phyloP scores from a whole-genome alignment of 164 flowering plant species.

The Amborella trichopoda region DNA sequence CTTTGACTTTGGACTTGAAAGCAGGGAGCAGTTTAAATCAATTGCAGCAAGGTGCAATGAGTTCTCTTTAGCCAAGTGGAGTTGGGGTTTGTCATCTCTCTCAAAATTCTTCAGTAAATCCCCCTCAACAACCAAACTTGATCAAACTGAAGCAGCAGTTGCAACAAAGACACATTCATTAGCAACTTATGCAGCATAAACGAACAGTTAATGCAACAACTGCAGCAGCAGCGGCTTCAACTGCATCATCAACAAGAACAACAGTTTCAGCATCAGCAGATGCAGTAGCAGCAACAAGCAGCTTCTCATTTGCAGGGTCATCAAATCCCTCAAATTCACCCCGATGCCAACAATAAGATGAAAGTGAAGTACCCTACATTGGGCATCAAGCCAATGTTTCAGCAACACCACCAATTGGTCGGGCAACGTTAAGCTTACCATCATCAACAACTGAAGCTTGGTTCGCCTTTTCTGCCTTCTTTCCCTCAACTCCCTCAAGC shows the following conservation, averaged over 20 bases:
- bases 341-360: conserved; percentile 39
- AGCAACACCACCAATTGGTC: conserved; percentile 24
- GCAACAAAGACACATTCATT: conserved; percentile 23
- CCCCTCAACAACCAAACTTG: conserved; percentile 34
- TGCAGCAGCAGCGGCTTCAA: conserved; percentile 22
- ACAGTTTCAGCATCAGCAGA: conserved; percentile 15
- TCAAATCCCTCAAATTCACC: conserved; percentile 50
- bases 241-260: conserved; percentile 11
- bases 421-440: conserved; percentile 41
- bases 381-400: conserved; percentile 45
- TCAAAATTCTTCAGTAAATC: conserved; percentile 40
- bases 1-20: conserved; percentile 58
- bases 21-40: conserved; percentile 42
- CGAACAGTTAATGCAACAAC: conserved; percentile 39
- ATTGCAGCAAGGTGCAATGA: conserved; percentile 39
- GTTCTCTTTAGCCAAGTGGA: conserved; percentile 13
- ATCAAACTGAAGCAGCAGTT: conserved; percentile 44
- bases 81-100: conserved; percentile 37
- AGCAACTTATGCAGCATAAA: conserved; percentile 28
- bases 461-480: conserved; percentile 44
- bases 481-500: conserved; percentile 74
- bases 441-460: conserved; percentile 60
- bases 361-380: conserved; percentile 41
- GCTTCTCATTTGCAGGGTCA: conserved; percentile 37
- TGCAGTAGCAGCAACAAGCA: conserved; percentile 22